Evolutionary conservation across 176 grass and related monocot genomes (phyloP).

Genomic region (Eleusine coracana): DNA sequence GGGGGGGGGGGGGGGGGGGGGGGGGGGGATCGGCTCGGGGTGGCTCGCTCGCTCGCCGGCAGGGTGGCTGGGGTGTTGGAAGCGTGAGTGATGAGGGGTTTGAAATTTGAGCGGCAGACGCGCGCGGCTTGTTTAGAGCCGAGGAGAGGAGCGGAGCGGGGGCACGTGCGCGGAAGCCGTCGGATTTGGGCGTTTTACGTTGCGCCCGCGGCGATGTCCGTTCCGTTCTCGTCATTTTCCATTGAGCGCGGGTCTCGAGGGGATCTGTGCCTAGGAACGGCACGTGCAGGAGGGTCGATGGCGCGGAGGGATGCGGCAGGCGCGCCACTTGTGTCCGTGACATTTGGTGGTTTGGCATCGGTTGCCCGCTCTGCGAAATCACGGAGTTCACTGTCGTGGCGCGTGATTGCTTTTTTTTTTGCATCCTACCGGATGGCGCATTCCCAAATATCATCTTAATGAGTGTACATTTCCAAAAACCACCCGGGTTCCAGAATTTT

Average conservation of each 20-base stretch:
- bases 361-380: background rate
- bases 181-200: background rate
- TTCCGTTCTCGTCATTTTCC: background rate
- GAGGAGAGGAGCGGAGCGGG: background rate
- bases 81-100: background rate
- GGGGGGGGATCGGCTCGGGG: background rate
- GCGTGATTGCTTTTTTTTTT: too few relatives aligned
- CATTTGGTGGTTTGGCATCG: background rate
- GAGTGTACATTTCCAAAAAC: too few relatives aligned
- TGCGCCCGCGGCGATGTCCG: background rate
- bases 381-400: background rate
- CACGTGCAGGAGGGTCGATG: slow-evolving; percentile 6
- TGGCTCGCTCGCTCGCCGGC: background rate
- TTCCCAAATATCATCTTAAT: too few relatives aligned
- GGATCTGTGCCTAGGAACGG: background rate
- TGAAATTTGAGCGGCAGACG: slow-evolving; percentile 43
- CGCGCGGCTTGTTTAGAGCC: slow-evolving; percentile 5
- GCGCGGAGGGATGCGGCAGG: background rate
- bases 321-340: background rate
- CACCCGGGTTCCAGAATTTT: too few relatives aligned
- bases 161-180: background rate
- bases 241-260: slow-evolving; percentile 10
- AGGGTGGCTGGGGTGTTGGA: background rate
- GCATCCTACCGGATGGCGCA: too few relatives aligned
- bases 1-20: background rate